phyloP scores from a whole-genome alignment of 805 yeast species.

The Yarrowia porcina region DNA sequence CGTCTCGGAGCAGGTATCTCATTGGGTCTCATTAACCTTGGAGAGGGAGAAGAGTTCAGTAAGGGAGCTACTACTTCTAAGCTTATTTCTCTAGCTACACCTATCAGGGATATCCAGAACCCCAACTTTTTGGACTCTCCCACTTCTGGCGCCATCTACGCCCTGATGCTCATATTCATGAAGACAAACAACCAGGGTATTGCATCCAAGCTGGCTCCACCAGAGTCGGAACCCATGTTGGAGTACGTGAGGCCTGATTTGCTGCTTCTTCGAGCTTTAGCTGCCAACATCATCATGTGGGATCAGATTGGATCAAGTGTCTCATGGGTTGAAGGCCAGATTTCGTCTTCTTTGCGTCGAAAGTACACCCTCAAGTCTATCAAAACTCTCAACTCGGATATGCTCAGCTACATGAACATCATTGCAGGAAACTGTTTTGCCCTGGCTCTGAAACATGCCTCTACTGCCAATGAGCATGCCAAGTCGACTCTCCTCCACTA shows the following conservation, averaged over 20 bases:
- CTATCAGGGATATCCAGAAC: slow-evolving; percentile 59
- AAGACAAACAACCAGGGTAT: slow-evolving; percentile 58
- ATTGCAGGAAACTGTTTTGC: slow-evolving; percentile 74
- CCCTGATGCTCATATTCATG: slow-evolving; percentile 69
- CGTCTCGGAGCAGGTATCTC: slow-evolving; percentile 85
- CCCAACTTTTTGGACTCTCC: slow-evolving; percentile 58
- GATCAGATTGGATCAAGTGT: slow-evolving; percentile 48
- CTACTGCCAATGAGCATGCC: slow-evolving; percentile 55
- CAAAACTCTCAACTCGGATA: slow-evolving; percentile 52
- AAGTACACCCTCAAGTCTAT: slow-evolving; percentile 37
- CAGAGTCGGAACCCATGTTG: slow-evolving; percentile 54
- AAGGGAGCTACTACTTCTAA: slow-evolving; percentile 54
- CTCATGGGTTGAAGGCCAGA: slow-evolving; percentile 56
- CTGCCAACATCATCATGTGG: slow-evolving; percentile 71
- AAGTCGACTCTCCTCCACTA: slow-evolving; percentile 54
- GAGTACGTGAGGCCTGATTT: slow-evolving; percentile 79
- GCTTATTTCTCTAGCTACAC: slow-evolving; percentile 51
- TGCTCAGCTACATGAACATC: slow-evolving; percentile 58
- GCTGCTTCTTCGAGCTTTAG: slow-evolving; percentile 60
- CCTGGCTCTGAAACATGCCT: slow-evolving; percentile 73
- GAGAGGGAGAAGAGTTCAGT: slow-evolving; percentile 61
- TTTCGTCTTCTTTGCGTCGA: slow-evolving; percentile 48
- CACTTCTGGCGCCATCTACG: slow-evolving; percentile 68
- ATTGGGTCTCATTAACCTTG: slow-evolving; percentile 78
- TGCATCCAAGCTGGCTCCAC: slow-evolving; percentile 60